A percentile compares a stretch with the other conserved stretches of the same genome.
Evolutionary conservation across 805 yeast species (phyloP).

Genomic region (Schwanniomyces sp.): DNA sequence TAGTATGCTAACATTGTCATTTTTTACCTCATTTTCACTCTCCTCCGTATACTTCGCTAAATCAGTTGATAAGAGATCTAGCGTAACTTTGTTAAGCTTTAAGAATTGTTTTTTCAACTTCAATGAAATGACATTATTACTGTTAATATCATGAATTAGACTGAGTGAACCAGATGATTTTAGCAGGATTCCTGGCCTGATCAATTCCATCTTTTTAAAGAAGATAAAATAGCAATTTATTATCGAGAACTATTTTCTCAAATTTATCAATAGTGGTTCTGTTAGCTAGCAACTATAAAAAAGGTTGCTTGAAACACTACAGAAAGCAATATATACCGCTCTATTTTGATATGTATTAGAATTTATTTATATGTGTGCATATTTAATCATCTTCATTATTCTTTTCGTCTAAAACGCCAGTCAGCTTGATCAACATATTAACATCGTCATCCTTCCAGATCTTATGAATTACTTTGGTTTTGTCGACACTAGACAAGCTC

Average conservation of each 20-base stretch:
- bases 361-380: background rate
- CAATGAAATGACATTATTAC: conserved; percentile 31
- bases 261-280: background rate
- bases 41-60: conserved; percentile 6
- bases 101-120: conserved; percentile 19
- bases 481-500: conserved; percentile 44
- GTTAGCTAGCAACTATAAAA: background rate
- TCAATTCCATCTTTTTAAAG: conserved; percentile 12
- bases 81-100: conserved; percentile 14
- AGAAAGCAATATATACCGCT: background rate
- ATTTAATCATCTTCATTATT: conserved; percentile 25
- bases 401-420: conserved; percentile 60
- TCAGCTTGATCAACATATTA: conserved; percentile 65
- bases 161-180: conserved; percentile 6
- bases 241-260: background rate
- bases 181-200: conserved; percentile 5
- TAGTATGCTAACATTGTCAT: conserved; percentile 7
- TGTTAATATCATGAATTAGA: conserved; percentile 18
- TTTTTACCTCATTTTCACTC: background rate
- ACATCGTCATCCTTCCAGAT: conserved; percentile 82
- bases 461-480: conserved; percentile 59
- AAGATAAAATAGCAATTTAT: background rate
- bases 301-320: background rate
- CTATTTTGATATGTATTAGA: conserved; percentile 1
- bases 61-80: conserved; percentile 19